Evolutionary conservation across 1,284 basidiomycete genomes (phyloP).

Genomic region (Wallemia ichthyophaga): DNA sequence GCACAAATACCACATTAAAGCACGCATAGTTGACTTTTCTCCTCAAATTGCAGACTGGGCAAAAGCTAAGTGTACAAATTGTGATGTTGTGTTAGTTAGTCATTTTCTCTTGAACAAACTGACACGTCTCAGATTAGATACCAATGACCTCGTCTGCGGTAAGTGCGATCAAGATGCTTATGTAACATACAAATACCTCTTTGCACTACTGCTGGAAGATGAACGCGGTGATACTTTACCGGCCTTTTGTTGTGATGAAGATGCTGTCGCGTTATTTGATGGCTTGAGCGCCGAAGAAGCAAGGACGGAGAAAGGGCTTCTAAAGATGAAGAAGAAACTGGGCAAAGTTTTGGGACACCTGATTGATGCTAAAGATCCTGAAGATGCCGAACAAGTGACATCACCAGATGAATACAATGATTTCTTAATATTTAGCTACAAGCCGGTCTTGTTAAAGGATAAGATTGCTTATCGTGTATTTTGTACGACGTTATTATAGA

Average conservation of each 20-base stretch:
- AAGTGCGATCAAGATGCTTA: neutral
- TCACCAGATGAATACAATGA: neutral
- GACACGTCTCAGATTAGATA: neutral
- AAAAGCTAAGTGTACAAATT: neutral
- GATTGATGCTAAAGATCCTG: neutral
- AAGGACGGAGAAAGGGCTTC: neutral
- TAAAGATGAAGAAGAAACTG: neutral
- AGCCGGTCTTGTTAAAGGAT: neutral
- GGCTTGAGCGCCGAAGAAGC: neutral
- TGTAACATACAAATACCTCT: neutral
- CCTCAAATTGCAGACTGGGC: neutral
- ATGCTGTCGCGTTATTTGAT: neutral
- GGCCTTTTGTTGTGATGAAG: neutral
- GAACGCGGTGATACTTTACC: neutral
- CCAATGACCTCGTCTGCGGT: neutral
- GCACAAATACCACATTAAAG: neutral
- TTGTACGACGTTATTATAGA: neutral
- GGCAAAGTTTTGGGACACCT: neutral
- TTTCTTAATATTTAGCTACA: neutral
- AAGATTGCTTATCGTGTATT: neutral
- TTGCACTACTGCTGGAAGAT: neutral
- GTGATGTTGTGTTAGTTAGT: neutral
- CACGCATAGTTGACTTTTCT: neutral
- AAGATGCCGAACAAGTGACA: neutral
- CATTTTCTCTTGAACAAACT: neutral